Conservation (phyloP, 805 yeast species). For the Candida cerambycidarum region DNA sequence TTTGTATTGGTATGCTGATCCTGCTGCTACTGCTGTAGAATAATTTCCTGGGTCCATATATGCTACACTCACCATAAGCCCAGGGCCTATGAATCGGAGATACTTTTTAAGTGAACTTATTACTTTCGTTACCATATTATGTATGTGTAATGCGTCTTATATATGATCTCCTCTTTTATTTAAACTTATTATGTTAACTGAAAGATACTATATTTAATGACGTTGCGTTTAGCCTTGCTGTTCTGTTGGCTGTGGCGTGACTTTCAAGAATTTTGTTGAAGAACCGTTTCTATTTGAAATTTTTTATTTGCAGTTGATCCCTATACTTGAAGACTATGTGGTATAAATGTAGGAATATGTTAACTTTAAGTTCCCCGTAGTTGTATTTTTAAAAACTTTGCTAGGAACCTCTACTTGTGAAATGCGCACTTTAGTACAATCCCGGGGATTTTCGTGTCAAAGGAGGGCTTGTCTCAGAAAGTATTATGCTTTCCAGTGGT, state of each 20-base stretch:
- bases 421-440: conserved; percentile 4
- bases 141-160: neutral
- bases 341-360: too few species aligned
- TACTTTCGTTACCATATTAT: neutral
- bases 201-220: neutral
- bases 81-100: conserved; percentile 72
- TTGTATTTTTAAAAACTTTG: neutral
- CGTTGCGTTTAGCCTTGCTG: neutral
- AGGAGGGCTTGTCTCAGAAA: neutral
- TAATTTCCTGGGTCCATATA: conserved; percentile 95
- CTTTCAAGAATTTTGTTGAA: neutral
- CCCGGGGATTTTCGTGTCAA: conserved; percentile 5
- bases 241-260: neutral
- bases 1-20: conserved; percentile 74
- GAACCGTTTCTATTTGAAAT: too few species aligned
- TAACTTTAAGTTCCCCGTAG: too few species aligned
- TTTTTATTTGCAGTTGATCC: too few species aligned
- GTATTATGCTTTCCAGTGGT: neutral
- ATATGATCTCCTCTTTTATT: too few species aligned
- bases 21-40: conserved; percentile 85
- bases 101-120: conserved; percentile 13
- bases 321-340: too few species aligned
- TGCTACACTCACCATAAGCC: conserved; percentile 83
- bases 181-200: too few species aligned
- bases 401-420: neutral